These are phyloP conservation scores for Syzygium jambos DNA, from an alignment of 345 rosid species.

Conservation along the genomic window DNA sequence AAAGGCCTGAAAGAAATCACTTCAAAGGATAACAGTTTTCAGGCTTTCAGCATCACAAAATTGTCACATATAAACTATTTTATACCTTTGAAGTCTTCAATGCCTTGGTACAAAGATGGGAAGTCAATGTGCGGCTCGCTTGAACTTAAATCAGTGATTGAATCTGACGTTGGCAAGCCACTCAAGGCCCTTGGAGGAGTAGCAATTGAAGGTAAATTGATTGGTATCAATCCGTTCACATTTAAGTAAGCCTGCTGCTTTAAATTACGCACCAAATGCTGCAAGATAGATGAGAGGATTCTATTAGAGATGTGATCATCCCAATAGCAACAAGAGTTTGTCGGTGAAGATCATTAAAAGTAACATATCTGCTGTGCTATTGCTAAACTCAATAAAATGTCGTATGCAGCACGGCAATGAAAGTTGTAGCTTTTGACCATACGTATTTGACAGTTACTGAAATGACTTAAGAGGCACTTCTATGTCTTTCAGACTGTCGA, in stretches of 20 bases:
- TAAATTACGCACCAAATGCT: constrained; percentile 26
- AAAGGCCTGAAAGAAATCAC: neutral
- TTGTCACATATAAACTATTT: neutral
- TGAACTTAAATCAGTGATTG: constrained; percentile 1
- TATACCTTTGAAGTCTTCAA: neutral
- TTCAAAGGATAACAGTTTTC: neutral
- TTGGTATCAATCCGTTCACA: neutral
- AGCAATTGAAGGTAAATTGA: constrained; percentile 1
- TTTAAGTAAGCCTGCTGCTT: constrained; percentile 46
- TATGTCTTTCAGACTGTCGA: neutral
- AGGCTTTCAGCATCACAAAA: neutral
- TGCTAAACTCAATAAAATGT: neutral
- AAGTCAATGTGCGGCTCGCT: neutral
- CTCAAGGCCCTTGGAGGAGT: constrained; percentile 23
- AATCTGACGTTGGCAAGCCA: constrained; percentile 3
- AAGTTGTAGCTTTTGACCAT: neutral
- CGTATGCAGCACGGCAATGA: neutral
- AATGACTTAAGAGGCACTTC: neutral
- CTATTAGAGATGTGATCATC: neutral
- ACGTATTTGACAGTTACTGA: neutral
- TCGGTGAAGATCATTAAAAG: neutral
- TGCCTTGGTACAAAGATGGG: neutral
- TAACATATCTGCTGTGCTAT: neutral
- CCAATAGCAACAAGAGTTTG: neutral
- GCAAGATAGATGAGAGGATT: neutral